These are phyloP conservation scores for Penicillium angulare DNA, from an alignment of 495 filamentous ascomycete species.

Conservation along the genomic window DNA sequence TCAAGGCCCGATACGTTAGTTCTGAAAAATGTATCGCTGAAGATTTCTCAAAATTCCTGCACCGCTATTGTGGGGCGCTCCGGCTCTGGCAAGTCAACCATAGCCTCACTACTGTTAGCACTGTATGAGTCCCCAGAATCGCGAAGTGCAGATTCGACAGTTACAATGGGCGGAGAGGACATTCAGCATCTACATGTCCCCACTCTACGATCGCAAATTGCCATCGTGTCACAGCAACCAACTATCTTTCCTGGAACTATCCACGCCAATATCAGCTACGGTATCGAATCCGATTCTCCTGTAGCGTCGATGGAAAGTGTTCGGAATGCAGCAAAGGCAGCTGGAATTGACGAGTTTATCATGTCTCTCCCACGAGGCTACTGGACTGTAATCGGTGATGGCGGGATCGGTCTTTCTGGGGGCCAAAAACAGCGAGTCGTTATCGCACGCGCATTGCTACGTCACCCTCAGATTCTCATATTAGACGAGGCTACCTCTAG, in stretches of 20 bases:
- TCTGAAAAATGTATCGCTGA: constrained; percentile 60
- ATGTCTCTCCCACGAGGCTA: constrained; percentile 70
- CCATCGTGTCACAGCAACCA: constrained; percentile 75
- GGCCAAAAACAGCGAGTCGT: constrained; percentile 82
- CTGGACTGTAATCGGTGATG: constrained; percentile 72
- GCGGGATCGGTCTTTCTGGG: constrained; percentile 71
- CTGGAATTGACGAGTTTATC: constrained; percentile 81
- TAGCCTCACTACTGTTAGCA: constrained; percentile 70
- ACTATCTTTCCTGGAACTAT: constrained; percentile 75
- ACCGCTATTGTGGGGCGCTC: constrained; percentile 80
- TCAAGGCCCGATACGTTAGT: constrained; percentile 49
- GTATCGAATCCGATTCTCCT: constrained; percentile 46
- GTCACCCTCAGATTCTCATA: constrained; percentile 68
- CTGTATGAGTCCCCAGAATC: constrained; percentile 53
- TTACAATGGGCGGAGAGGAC: constrained; percentile 58
- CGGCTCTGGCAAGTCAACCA: constrained; percentile 86
- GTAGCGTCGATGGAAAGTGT: constrained; percentile 41
- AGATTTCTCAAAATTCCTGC: constrained; percentile 55
- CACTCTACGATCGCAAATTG: constrained; percentile 65
- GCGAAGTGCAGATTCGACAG: constrained; percentile 15
- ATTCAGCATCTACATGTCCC: constrained; percentile 57
- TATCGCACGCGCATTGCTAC: constrained; percentile 76
- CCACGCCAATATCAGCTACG: constrained; percentile 78
- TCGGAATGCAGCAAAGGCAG: constrained; percentile 59
- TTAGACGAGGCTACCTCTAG: constrained; percentile 87